Percentiles rank a stretch among this genome's conserved stretches.
Conservation (phyloP, 1,284 basidiomycete genomes). For the Ceratobasidium sp. region DNA sequence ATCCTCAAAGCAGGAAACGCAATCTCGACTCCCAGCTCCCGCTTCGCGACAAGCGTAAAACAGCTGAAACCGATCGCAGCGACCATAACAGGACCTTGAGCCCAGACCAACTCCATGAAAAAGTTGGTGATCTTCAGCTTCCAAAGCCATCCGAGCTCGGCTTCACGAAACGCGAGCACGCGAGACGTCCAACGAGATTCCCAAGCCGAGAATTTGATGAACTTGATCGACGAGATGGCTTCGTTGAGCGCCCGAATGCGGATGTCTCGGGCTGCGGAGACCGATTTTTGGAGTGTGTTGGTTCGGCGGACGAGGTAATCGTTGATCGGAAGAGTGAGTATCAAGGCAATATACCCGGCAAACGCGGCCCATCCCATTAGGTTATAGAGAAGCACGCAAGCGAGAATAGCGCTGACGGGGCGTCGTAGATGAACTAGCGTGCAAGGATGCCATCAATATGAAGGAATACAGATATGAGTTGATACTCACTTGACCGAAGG, state of each 20-base stretch:
- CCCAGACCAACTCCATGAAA: constrained; percentile 33
- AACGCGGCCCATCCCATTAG: constrained; percentile 41
- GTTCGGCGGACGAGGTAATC: constrained; percentile 50
- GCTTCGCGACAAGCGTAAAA: constrained; percentile 30
- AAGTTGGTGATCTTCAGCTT: constrained; percentile 10
- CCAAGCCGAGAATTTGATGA: constrained; percentile 41
- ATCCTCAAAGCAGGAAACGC: constrained; percentile 38
- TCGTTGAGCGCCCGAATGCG: constrained; percentile 40
- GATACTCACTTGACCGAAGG: not conserved
- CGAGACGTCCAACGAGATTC: constrained; percentile 37
- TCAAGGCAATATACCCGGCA: constrained; percentile 33
- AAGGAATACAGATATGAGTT: not conserved
- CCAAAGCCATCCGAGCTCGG: constrained; percentile 25
- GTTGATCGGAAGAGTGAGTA: constrained; percentile 37
- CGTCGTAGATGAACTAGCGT: constrained; percentile 58
- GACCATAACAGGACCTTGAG: constrained; percentile 25
- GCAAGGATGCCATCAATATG: not conserved
- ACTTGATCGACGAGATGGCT: constrained; percentile 39
- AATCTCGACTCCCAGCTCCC: constrained; percentile 35
- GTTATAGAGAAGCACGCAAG: constrained; percentile 27
- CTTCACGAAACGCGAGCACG: constrained; percentile 14
- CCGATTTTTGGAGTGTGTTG: constrained; percentile 2
- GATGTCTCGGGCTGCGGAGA: constrained; percentile 75
- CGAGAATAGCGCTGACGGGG: constrained; percentile 22
- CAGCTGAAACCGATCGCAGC: constrained; percentile 30